Conservation (phyloP, 345 rosid species). For the Cochlearia excelsa region DNA sequence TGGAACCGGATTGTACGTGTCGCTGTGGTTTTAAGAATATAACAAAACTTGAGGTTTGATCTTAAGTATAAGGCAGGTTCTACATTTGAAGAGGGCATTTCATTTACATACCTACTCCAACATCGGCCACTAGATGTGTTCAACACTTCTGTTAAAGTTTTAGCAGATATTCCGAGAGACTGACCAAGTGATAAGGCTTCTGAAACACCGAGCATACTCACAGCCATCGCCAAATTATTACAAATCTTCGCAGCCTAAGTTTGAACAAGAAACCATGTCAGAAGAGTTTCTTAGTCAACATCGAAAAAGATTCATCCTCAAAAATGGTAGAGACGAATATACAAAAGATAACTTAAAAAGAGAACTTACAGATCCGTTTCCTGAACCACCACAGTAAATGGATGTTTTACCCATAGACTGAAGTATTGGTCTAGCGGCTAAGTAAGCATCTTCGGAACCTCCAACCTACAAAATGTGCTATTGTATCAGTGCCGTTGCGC, state of each 20-base stretch:
- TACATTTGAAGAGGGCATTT: neutral
- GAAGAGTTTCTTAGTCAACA: conserved; percentile 17
- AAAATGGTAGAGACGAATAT: neutral
- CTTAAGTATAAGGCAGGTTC: neutral
- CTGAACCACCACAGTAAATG: conserved; percentile 87
- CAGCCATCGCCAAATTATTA: conserved; percentile 91
- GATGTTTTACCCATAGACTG: conserved; percentile 75
- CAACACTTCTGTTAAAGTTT: conserved; percentile 64
- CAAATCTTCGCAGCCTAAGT: conserved; percentile 90
- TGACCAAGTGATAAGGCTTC: conserved; percentile 95
- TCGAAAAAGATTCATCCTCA: neutral
- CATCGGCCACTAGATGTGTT: conserved; percentile 88
- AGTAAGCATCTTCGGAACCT: conserved; percentile 73
- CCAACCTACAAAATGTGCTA: conserved; percentile 62
- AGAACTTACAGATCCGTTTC: conserved; percentile 87
- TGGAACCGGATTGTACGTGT: conserved; percentile 88
- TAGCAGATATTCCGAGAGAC: conserved; percentile 67
- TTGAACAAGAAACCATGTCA: conserved; percentile 13
- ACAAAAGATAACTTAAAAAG: neutral
- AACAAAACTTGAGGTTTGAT: neutral
- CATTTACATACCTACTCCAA: conserved; percentile 73
- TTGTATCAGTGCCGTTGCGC: neutral
- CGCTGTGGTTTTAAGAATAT: conserved; percentile 47
- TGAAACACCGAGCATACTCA: conserved; percentile 89
- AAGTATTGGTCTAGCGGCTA: conserved; percentile 63